Base-by-base conservation (phyloP, 257 asterid species). In the Phtheirospermum japonicum region DNA sequence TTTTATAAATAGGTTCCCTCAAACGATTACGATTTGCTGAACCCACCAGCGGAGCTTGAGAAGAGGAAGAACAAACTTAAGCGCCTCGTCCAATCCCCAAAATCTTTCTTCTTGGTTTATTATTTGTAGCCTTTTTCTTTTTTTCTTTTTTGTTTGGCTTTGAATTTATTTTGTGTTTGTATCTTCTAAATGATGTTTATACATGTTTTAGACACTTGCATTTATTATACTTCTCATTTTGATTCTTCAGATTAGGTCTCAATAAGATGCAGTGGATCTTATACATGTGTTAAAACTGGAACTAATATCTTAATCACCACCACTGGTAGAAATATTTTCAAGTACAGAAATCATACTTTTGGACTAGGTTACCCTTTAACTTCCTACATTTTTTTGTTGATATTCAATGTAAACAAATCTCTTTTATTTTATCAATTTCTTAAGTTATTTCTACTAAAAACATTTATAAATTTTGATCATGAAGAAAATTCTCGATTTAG, bases 121-220 rank as follows among this genome's bases (percentile, higher is more conserved):
- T n/a, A n/a, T n/a, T n/a, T n/a, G n/a, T n/a, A n/a, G n/a, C n/a
- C n/a, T n/a, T n/a, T n/a, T n/a, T n/a, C n/a, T n/a, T n/a, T n/a
- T n/a, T n/a, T n/a, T n/a, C n/a, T n/a, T n/a, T n/a, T n/a, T n/a
- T n/a, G n/a, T n/a, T n/a, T n/a, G n/a, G n/a, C n/a, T n/a, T n/a
- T n/a, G n/a, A n/a, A n/a, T n/a, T n/a, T n/a, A n/a, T n/a, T n/a
- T n/a, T n/a, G n/a, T n/a, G n/a, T n/a, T n/a, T n/a, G n/a, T n/a
- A n/a, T 9, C 12, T 49, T 26, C 45, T 48, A 7, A 9, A 45
- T 19, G 59, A 28, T 55, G 14, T 16, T 2, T 7, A 53, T 37
- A 43, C 54, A 48, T 51, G 52, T 28, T 67, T 16, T 37, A 36
- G 55, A 39, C 28, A 23, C 28, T 23, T n/a, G 28, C 28, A 23